Evolutionary conservation across 2,329 filamentous ascomycete genomes (phyloP), one percentile per base, ranked within the genome.

Genomic region (Hymenoscyphus fraxineus): DNA sequence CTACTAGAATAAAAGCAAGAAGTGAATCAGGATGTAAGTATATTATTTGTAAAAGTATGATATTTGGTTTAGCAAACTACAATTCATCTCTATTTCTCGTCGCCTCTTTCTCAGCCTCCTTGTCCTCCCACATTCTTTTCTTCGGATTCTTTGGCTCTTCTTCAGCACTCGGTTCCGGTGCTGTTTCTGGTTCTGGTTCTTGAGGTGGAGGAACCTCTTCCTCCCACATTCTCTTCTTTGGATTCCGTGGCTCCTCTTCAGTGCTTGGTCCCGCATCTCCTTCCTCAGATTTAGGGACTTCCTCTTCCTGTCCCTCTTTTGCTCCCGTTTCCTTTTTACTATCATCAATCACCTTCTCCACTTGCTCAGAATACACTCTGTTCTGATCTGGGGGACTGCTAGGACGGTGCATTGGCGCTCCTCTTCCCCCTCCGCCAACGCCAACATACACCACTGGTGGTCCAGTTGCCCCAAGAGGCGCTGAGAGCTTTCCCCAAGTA

Each of bases 151-250:
- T 60, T 27, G 68, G 65, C 32, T 58, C 51, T 16, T 67, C 59
- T 40, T 72, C 67, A 65, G 71, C 9, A 35, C 35, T 10, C 6
- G 9, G 6, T 35, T 35, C 35, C 6, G 9, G 6, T 35, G 6
- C 35, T 35, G 35, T 3, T 35, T 35, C 35, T 5, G 35, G 35
- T 6, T 35, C 35, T 35, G 35, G 35, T 10, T 35, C 35, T 35
- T 35, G 35, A 35, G 35, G 35, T 10, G 35, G 35, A 10, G 35
- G 35, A 35, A 35, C 35, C 35, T 78, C 76, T 64, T 84, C 84
- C 68, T 87, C 84, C 79, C 84, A 86, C 77, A 83, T 82, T 76
- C 84, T 82, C 78, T 88, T 88, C 78, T 83, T 87, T 6, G 84
- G 83, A 73, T 88, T 88, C 75, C 62, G 59, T 27, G 68, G 65